Conservation (phyloP, 805 yeast genomes). For the Zygosaccharomyces pseudorouxii region DNA sequence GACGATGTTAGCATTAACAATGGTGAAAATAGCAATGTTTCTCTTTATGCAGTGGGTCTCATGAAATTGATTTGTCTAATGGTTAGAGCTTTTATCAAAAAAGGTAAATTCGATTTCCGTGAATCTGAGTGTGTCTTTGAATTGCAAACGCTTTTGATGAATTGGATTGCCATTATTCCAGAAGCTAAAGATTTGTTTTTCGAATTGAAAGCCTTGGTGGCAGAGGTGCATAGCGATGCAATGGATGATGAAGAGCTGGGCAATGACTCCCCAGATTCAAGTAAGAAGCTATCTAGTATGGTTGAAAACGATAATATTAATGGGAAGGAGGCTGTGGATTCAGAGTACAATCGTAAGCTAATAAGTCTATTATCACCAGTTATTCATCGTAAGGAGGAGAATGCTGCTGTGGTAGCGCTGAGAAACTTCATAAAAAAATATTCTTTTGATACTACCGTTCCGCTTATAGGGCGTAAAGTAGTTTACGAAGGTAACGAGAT, state of each 20-base stretch:
- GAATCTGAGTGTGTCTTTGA: constrained; percentile 55
- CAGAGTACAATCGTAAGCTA: constrained; percentile 21
- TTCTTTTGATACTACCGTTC: constrained; percentile 21
- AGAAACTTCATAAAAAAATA: constrained; percentile 25
- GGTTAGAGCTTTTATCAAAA: constrained; percentile 48
- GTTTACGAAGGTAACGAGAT: constrained; percentile 24
- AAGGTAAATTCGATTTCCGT: constrained; percentile 42
- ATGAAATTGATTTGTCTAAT: constrained; percentile 58
- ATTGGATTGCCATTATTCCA: constrained; percentile 59
- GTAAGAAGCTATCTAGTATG: neutral
- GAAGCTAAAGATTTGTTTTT: constrained; percentile 61
- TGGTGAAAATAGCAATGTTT: constrained; percentile 25
- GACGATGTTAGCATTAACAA: constrained; percentile 14
- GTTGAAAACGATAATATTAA: constrained; percentile 3
- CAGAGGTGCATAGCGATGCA: constrained; percentile 5
- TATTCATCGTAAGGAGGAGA: constrained; percentile 18
- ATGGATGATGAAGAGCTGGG: neutral
- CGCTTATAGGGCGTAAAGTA: constrained; percentile 25
- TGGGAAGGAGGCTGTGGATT: constrained; percentile 5
- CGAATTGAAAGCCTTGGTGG: constrained; percentile 27
- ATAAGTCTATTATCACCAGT: constrained; percentile 24
- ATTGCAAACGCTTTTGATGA: constrained; percentile 54
- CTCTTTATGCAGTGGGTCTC: constrained; percentile 38
- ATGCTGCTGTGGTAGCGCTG: constrained; percentile 25
- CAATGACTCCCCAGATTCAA: neutral